Percentiles rank a stretch among this genome's conserved stretches.
Conservation (phyloP, 208 protist species). For the Strigomonas galati region DNA sequence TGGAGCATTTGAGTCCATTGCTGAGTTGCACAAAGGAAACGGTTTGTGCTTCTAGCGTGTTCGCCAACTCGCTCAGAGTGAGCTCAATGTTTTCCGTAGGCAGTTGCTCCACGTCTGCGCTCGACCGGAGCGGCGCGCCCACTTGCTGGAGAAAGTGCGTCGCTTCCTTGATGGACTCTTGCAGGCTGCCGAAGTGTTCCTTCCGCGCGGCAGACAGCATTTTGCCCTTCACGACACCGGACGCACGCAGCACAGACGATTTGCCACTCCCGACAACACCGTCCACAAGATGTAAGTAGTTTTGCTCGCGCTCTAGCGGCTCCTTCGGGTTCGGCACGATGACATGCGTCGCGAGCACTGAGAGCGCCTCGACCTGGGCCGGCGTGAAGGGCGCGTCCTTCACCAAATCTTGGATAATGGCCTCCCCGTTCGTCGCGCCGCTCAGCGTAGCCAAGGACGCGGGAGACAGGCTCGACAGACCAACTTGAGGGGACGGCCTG, state of each 20-base stretch:
- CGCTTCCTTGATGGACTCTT: conserved; percentile 35
- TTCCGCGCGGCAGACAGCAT: conserved; percentile 43
- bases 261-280: conserved; percentile 73
- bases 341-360: conserved; percentile 34
- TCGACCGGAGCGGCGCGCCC: conserved; percentile 15
- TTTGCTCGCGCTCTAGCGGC: conserved; percentile 8
- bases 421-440: conserved; percentile 10
- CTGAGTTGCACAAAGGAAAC: background rate
- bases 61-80: background rate
- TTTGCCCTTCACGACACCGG: conserved; percentile 45
- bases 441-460: background rate
- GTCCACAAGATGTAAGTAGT: conserved; percentile 38
- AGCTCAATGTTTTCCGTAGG: background rate
- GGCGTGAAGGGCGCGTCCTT: conserved; percentile 40
- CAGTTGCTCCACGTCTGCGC: conserved; percentile 6
- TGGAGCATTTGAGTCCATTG: background rate
- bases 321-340: background rate
- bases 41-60: background rate
- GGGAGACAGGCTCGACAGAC: too few species aligned
- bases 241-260: conserved; percentile 59
- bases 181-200: conserved; percentile 54
- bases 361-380: conserved; percentile 70
- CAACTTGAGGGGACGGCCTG: too few species aligned
- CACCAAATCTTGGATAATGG: conserved; percentile 19
- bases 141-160: conserved; percentile 23